Evolutionary conservation across 2,329 filamentous ascomycete species (phyloP).

Genomic region (Fusarium globosum): DNA sequence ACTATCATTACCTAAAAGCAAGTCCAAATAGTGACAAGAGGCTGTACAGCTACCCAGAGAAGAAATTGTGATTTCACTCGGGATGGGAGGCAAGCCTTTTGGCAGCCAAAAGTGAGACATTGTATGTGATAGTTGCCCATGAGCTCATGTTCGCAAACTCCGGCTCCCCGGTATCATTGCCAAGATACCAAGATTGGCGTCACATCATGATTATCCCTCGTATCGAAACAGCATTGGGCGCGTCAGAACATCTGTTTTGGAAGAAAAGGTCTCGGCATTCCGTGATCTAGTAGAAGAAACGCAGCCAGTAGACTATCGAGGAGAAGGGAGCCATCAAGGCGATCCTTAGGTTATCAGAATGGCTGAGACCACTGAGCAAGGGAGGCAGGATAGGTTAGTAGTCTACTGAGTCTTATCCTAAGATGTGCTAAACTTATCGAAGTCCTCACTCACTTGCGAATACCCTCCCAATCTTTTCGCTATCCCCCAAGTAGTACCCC

Average conservation of each 20-base stretch:
- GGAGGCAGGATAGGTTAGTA: neutral
- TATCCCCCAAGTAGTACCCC: no score
- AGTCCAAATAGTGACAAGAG: neutral
- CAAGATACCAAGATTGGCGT: neutral
- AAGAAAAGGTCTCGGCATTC: neutral
- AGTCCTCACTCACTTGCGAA: neutral
- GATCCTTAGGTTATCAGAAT: neutral
- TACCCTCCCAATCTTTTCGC: no score
- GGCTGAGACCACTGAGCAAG: no score
- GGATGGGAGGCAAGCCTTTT: neutral
- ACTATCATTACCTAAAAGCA: neutral
- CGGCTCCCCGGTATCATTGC: neutral
- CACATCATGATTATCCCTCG: neutral
- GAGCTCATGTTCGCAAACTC: neutral
- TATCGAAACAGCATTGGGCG: neutral
- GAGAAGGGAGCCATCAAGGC: neutral
- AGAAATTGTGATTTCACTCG: rapidly evolving
- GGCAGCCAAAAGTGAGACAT: neutral
- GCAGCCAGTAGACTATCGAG: neutral
- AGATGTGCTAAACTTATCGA: neutral
- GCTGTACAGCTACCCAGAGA: neutral
- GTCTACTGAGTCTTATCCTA: neutral
- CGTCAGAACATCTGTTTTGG: no score
- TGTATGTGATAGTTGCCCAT: neutral
- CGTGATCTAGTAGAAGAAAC: neutral